These are phyloP conservation scores for Hypocrella siamensis DNA, from an alignment of 2,329 filamentous ascomycete genomes.

Conservation along the genomic window DNA sequence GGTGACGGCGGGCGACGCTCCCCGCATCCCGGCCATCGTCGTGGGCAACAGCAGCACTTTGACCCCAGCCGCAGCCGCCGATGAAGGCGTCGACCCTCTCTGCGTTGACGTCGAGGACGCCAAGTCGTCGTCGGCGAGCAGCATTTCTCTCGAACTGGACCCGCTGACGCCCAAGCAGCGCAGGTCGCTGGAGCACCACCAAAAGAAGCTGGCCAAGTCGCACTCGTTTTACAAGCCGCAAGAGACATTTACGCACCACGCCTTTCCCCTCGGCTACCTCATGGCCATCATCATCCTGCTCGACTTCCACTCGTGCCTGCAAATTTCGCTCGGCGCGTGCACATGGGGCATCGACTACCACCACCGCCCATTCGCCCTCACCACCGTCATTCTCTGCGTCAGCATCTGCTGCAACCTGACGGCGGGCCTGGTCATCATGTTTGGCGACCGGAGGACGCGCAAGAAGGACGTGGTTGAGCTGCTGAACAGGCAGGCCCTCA, in stretches of 20 bases:
- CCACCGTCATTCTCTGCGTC: slow-evolving; percentile 65
- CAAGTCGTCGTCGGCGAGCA: slow-evolving; percentile 14
- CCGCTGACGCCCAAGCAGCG: slow-evolving; percentile 54
- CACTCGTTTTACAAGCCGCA: slow-evolving; percentile 85
- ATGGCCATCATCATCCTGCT: slow-evolving; percentile 65
- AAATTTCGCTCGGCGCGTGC: slow-evolving; percentile 62
- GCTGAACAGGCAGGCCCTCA: slow-evolving; percentile 63
- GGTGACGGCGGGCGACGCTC: too few species aligned
- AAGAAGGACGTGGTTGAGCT: slow-evolving; percentile 77
- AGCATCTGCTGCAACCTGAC: slow-evolving; percentile 65
- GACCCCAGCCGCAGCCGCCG: slow-evolving; percentile 5
- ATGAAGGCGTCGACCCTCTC: not conserved
- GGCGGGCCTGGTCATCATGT: slow-evolving; percentile 59
- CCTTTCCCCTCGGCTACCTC: slow-evolving; percentile 61
- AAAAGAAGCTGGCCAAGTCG: slow-evolving; percentile 63
- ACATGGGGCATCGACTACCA: slow-evolving; percentile 69
- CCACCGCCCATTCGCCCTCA: slow-evolving; percentile 53
- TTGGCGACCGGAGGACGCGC: slow-evolving; percentile 60
- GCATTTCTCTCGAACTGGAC: slow-evolving; percentile 32
- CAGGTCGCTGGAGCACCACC: slow-evolving; percentile 56
- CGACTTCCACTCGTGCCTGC: slow-evolving; percentile 64
- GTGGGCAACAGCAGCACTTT: slow-evolving; percentile 12
- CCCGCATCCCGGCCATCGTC: too few species aligned
- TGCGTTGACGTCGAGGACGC: slow-evolving; percentile 23
- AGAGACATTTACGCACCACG: slow-evolving; percentile 66